A percentile compares a stretch with the other conserved stretches of the same genome.
phyloP scores from a whole-genome alignment of 139 green algal species.

The Chlorella sp. region DNA sequence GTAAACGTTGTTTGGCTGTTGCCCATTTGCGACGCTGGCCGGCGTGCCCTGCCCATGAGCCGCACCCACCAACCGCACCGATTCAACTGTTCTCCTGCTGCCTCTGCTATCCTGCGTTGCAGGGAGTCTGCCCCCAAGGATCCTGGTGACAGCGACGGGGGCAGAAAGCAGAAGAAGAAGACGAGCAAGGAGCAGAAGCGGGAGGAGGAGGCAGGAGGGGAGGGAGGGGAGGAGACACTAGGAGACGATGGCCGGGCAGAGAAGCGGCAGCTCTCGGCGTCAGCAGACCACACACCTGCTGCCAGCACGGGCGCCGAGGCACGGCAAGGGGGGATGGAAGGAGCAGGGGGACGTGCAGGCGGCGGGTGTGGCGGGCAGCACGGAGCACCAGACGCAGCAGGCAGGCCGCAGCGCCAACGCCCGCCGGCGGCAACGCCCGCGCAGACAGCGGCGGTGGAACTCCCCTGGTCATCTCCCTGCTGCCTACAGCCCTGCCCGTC shows the following conservation, averaged over 20 bases:
- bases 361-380: not conserved
- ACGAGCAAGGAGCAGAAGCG: not conserved
- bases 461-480: not conserved
- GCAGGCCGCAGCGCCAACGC: not conserved
- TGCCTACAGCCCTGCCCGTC: not conserved
- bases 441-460: not conserved
- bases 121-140: not conserved
- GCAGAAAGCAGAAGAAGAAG: not conserved
- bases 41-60: too few species aligned
- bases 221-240: not conserved
- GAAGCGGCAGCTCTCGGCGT: not conserved
- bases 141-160: not conserved
- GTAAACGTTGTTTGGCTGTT: too few species aligned
- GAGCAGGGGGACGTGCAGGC: not conserved
- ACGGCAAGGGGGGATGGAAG: not conserved
- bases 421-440: not conserved
- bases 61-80: too few species aligned
- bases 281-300: not conserved
- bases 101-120: not conserved
- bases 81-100: not conserved
- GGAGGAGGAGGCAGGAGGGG: not conserved
- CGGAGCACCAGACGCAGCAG: not conserved
- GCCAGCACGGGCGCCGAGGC: not conserved
- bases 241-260: not conserved
- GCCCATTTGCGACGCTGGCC: too few species aligned